Base-by-base conservation (phyloP, 495 filamentous ascomycete species). In the Lophium mytilinum region DNA sequence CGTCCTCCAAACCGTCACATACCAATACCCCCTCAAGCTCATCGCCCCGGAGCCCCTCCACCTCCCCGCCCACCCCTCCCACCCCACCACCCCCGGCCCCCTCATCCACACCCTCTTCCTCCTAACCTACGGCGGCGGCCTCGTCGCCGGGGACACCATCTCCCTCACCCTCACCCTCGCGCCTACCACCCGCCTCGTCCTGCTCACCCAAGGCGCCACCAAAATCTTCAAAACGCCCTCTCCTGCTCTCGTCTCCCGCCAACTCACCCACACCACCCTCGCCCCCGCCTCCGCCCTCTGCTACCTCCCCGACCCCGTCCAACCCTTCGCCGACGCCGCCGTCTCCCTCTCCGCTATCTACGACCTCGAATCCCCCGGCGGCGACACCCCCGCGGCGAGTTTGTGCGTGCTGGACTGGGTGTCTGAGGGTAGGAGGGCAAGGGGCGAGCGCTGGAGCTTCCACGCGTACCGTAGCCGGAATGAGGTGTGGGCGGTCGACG, bases 21-120 rank as follows among this genome's bases (percentile, higher is more conserved):
- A 91, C 72, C 87, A 93, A 69, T 98, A 96, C 67, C 93, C 93
- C 9, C 80, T 98, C 36, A 98, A 98, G 69, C 84, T 98, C 36
- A 84, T 98, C 66, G 83, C 90, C 15, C 72, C 83, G 42, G 59
- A 67, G 65, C 14, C 77, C 11, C 71, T 11, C 80, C 84, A 9
- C 73, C 76, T 33, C 66, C 58, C 41, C 34, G n/a, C n/a, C n/a
- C 42, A 63, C 15, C 12, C 69, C 9, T 64, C 71, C 18, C 56
- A 71, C 68, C 58, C 66, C 39, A 65, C 66, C 49, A 66, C 65
- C 69, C 62, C 55, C 66, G 57, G 24, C 3, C 37, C 73, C 71
- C 64, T 67, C 71, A 87, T 80, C 71, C 77, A 92, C 40, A 75
- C 85, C 19, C 76, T 84, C 12, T 96, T 96, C 69, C 79, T 96